Conservation (phyloP, 306 rosid genomes). For the Astragalus membranaceus region DNA sequence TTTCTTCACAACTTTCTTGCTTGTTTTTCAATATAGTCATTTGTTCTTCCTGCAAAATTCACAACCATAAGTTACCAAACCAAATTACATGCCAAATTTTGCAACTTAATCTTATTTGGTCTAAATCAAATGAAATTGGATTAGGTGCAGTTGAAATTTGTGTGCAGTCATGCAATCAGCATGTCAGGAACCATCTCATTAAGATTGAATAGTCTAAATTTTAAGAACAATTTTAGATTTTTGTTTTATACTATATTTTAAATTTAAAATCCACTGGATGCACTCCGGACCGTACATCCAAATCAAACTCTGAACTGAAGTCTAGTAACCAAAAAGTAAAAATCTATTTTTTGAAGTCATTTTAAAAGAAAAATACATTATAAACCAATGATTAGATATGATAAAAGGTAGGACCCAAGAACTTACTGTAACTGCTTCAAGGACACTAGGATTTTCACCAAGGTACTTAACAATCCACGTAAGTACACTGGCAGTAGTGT, state of each 20-base stretch:
- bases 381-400: neutral
- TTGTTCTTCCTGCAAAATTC: conserved; percentile 60
- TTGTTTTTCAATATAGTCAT: conserved; percentile 37
- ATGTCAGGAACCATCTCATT: no score
- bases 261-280: no score
- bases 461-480: conserved; percentile 89
- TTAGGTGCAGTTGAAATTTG: no score
- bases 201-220: no score
- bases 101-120: no score
- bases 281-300: no score
- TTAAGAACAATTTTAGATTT: no score
- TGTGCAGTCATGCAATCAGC: no score
- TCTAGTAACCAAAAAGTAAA: neutral
- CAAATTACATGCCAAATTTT: neutral
- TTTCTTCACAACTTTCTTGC: conserved; percentile 32
- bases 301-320: no score
- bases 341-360: no score
- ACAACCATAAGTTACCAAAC: neutral
- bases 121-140: no score
- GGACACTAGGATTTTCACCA: conserved; percentile 60
- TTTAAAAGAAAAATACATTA: neutral
- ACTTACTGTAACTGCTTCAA: conserved; percentile 72
- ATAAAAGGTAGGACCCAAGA: conserved; percentile 4
- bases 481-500: conserved; percentile 83
- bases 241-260: no score